phyloP scores from a whole-genome alignment of 2,329 filamentous ascomycete species.

The Xylaria sp. region DNA sequence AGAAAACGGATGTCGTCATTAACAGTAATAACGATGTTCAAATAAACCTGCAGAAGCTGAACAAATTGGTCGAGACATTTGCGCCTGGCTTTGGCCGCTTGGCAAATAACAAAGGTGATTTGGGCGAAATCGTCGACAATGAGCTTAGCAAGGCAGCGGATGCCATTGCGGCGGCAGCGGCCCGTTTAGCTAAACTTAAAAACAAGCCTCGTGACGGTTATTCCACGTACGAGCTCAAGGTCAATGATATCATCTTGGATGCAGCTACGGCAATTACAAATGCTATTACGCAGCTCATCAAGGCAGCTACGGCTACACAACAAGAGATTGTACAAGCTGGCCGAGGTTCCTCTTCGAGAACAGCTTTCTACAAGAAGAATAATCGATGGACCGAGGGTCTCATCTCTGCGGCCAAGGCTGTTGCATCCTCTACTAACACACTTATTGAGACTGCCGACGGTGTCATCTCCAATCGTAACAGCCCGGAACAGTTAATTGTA shows the following conservation, averaged over 20 bases:
- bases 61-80: slow-evolving; percentile 90
- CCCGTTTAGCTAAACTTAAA: slow-evolving; percentile 86
- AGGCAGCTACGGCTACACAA: slow-evolving; percentile 89
- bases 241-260: slow-evolving; percentile 93
- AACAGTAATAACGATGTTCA: slow-evolving; percentile 97
- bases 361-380: slow-evolving; percentile 99
- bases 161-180: slow-evolving; percentile 90
- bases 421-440: slow-evolving; percentile 90
- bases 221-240: slow-evolving; percentile 93
- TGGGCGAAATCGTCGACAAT: slow-evolving; percentile 90
- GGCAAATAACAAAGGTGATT: slow-evolving; percentile 76
- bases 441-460: slow-evolving; percentile 98
- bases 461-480: slow-evolving; percentile 89
- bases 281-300: slow-evolving; percentile 92
- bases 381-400: slow-evolving; percentile 98
- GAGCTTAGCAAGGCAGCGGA: slow-evolving; percentile 94
- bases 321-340: slow-evolving; percentile 96
- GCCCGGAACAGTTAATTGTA: slow-evolving; percentile 95
- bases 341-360: slow-evolving; percentile 82
- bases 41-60: slow-evolving; percentile 89
- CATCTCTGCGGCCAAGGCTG: slow-evolving; percentile 95
- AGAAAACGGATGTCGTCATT: slow-evolving; percentile 97
- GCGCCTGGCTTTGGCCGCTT: slow-evolving; percentile 87
- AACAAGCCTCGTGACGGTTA: slow-evolving; percentile 97
- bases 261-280: slow-evolving; percentile 92